phyloP scores from a whole-genome alignment of 192 early-diverging fungal genomes.

The Coemansia erecta region DNA sequence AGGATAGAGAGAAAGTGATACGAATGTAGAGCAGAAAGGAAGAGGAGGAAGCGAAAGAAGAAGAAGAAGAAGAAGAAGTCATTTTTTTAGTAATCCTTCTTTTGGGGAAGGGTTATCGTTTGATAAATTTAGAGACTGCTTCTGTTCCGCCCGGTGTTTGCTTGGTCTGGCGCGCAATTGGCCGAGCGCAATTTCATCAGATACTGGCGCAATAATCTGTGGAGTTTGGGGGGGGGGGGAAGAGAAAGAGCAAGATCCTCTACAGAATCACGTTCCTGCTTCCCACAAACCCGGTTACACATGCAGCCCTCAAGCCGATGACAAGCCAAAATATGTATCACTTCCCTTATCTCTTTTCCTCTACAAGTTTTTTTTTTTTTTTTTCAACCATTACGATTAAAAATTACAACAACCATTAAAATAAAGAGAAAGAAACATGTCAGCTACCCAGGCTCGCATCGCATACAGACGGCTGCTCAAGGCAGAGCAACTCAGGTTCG shows the following conservation, averaged over 20 bases:
- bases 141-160: not conserved
- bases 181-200: not conserved
- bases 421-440: constrained; percentile 14
- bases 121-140: not conserved
- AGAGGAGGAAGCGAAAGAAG: not conserved
- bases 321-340: too few relatives aligned
- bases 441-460: constrained; percentile 22
- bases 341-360: not conserved
- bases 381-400: not conserved
- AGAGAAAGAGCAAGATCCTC: too few relatives aligned
- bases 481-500: constrained; percentile 32
- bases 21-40: not conserved
- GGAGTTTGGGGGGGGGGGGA: too few relatives aligned
- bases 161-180: too few relatives aligned
- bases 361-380: not conserved
- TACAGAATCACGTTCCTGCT: too few relatives aligned
- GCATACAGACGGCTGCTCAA: constrained; percentile 40
- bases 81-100: too few relatives aligned
- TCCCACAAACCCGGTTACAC: not conserved
- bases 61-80: too few relatives aligned
- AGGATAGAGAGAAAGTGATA: too few relatives aligned
- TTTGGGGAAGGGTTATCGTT: not conserved
- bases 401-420: not conserved
- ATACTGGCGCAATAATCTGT: too few relatives aligned
- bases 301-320: too few relatives aligned